Evolutionary conservation across 352 stramenopile genomes (phyloP).

Genomic region (Phytophthora megakarya): DNA sequence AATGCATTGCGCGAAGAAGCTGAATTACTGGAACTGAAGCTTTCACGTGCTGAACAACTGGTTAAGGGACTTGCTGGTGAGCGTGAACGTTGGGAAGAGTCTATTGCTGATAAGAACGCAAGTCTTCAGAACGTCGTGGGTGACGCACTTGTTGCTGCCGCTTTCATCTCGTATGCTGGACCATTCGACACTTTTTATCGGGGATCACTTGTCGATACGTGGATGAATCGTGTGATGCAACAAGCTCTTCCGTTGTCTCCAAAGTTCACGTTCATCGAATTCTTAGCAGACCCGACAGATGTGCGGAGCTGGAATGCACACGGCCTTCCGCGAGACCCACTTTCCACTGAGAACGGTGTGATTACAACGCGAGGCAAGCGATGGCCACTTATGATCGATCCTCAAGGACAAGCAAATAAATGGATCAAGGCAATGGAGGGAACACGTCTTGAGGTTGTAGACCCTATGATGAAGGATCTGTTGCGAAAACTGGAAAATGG

Average conservation of each 20-base stretch:
- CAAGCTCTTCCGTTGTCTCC: conserved; percentile 84
- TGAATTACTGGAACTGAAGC: conserved; percentile 91
- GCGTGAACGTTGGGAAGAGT: conserved; percentile 93
- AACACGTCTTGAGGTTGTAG: conserved; percentile 87
- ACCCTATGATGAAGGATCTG: conserved; percentile 96
- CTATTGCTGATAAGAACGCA: conserved; percentile 90
- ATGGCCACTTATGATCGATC: conserved; percentile 98
- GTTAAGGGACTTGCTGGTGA: conserved; percentile 94
- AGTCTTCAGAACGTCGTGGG: conserved; percentile 90
- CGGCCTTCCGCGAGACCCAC: conserved; percentile 90
- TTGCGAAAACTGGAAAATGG: conserved; percentile 94
- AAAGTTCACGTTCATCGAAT: conserved; percentile 92
- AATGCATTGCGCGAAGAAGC: conserved; percentile 93
- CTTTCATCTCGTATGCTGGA: conserved; percentile 95
- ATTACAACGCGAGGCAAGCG: conserved; percentile 93
- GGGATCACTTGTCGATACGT: conserved; percentile 82
- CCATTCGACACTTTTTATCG: conserved; percentile 95
- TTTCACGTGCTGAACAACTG: conserved; percentile 94
- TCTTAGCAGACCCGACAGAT: conserved; percentile 93
- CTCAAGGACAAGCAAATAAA: conserved; percentile 95
- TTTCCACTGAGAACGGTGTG: conserved; percentile 96
- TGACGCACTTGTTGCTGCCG: conserved; percentile 92
- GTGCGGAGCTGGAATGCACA: conserved; percentile 96
- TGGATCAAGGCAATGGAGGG: conserved; percentile 97
- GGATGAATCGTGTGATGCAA: conserved; percentile 88